phyloP scores from a whole-genome alignment of 2,329 filamentous ascomycete genomes.

The Talaromyces sp. region DNA sequence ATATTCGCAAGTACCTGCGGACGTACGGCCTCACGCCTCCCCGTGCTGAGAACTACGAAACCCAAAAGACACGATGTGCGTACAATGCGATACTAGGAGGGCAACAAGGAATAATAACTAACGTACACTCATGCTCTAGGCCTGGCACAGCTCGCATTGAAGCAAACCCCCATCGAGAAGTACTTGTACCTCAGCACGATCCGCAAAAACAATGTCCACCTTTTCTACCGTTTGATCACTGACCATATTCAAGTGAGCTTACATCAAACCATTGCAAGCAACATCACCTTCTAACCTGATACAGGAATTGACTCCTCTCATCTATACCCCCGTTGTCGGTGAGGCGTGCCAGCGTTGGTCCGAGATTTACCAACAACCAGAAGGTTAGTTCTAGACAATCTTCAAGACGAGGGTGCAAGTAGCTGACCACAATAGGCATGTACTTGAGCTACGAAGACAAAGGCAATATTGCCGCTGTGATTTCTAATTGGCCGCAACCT shows the following conservation, averaged over 20 bases:
- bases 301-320: constrained; percentile 46
- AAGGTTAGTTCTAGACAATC: constrained; percentile 51
- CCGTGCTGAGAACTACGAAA: constrained; percentile 45
- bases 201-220: constrained; percentile 49
- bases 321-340: constrained; percentile 60
- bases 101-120: neutral
- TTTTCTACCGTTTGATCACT: constrained; percentile 49
- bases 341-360: constrained; percentile 97
- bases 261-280: neutral
- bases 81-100: neutral
- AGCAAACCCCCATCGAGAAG: constrained; percentile 45
- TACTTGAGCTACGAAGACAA: constrained; percentile 96
- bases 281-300: constrained; percentile 10
- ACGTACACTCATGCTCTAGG: constrained; percentile 18
- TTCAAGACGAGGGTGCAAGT: neutral
- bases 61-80: constrained; percentile 45
- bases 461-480: constrained; percentile 81
- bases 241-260: constrained; percentile 41
- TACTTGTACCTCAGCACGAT: constrained; percentile 48
- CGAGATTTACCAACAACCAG: constrained; percentile 88
- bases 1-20: constrained; percentile 49
- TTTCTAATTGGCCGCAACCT: constrained; percentile 86
- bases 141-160: constrained; percentile 44
- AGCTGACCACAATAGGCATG: constrained; percentile 48
- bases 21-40: constrained; percentile 49